phyloP scores from a whole-genome alignment of 352 stramenopile genomes.

The Thraustochytrium sp. region DNA sequence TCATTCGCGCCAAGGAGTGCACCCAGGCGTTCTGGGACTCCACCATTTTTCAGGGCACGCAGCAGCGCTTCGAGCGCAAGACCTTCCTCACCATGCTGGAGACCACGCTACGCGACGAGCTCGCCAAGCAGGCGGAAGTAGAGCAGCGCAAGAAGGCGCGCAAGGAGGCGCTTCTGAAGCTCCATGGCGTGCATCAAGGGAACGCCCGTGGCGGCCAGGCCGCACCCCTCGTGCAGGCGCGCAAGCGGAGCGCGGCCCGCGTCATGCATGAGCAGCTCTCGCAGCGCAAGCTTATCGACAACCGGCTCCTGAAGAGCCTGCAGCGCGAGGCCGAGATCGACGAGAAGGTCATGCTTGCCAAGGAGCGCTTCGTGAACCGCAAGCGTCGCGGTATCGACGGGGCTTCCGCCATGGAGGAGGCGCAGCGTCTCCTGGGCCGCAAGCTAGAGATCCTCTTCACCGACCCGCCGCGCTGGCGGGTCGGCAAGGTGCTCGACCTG shows the following conservation, averaged over 20 bases:
- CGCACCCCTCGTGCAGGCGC: too few species aligned
- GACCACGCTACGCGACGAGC: background rate
- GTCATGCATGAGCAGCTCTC: background rate
- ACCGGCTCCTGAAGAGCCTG: background rate
- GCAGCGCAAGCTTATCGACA: background rate
- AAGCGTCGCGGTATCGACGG: conserved; percentile 9
- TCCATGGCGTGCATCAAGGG: too few species aligned
- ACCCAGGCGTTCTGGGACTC: background rate
- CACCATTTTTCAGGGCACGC: background rate
- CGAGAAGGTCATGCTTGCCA: conserved; percentile 2
- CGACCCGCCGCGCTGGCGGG: background rate
- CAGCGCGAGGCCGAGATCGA: conserved; percentile 3
- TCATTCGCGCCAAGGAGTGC: background rate
- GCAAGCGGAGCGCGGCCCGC: background rate
- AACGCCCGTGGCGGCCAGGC: too few species aligned
- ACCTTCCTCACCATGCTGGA: background rate
- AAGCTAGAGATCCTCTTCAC: conserved; percentile 26
- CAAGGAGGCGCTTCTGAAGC: background rate
- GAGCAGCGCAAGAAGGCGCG: background rate
- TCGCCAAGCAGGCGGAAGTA: background rate
- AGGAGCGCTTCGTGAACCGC: conserved; percentile 25
- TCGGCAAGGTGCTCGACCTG: conserved; percentile 24
- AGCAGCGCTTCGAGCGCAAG: background rate
- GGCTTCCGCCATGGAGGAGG: background rate
- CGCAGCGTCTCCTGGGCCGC: background rate